phyloP scores from a whole-genome alignment of 768 basidiomycete species.

The Mrakia blollopis region DNA sequence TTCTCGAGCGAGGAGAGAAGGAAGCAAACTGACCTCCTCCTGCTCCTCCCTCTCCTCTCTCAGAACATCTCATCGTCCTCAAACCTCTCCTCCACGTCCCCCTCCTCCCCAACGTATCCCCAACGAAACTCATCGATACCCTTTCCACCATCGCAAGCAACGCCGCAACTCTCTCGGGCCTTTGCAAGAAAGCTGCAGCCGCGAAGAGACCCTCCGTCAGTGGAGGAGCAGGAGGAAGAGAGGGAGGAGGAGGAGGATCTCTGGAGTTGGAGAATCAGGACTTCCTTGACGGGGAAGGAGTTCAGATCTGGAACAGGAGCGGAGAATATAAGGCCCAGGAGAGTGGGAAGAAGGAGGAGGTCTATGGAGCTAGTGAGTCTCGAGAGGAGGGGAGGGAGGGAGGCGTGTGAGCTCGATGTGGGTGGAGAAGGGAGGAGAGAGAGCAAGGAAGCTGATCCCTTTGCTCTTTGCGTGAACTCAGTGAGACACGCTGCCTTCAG shows the following conservation, averaged over 20 bases:
- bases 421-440: no score
- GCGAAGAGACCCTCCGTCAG: background rate
- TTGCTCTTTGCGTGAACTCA: background rate
- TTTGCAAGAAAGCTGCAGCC: background rate
- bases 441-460: background rate
- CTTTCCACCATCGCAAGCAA: background rate
- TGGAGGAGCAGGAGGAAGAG: background rate
- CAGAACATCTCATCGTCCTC: constrained; percentile 23
- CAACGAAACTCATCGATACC: background rate
- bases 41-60: background rate
- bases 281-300: constrained; percentile 22
- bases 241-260: background rate
- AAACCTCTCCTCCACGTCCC: constrained; percentile 28
- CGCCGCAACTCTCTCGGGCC: background rate
- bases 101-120: background rate
- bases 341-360: background rate
- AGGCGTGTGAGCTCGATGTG: background rate
- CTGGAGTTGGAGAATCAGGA: constrained; percentile 6
- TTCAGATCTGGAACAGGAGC: constrained; percentile 23
- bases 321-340: constrained; percentile 8
- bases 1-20: background rate
- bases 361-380: constrained; percentile 4
- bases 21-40: background rate
- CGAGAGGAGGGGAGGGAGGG: background rate
- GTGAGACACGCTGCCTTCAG: constrained; percentile 22